Conservation (phyloP, 2,329 filamentous ascomycete genomes). For the Ascocoryne sarcoides region DNA sequence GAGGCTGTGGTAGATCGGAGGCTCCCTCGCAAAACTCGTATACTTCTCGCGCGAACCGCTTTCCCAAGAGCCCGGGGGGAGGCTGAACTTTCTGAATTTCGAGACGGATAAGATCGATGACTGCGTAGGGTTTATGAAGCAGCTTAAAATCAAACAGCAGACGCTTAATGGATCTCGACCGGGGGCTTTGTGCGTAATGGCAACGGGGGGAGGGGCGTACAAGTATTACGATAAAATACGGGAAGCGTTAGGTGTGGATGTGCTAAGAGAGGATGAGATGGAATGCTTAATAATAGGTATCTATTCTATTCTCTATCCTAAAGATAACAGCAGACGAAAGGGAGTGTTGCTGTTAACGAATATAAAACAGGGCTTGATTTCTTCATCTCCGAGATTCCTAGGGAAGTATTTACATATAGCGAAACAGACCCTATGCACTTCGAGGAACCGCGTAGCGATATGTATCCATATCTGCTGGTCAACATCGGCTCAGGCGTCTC, state of each 20-base stretch:
- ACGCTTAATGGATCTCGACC: conserved; percentile 63
- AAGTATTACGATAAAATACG: conserved; percentile 93
- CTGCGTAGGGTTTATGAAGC: conserved; percentile 84
- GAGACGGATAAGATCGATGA: conserved; percentile 92
- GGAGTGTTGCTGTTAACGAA: too few relatives aligned
- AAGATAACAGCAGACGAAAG: too few relatives aligned
- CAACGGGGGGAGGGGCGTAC: conserved; percentile 90
- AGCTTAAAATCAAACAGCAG: conserved; percentile 74
- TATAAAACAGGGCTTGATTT: conserved; percentile 79
- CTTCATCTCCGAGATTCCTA: conserved; percentile 96
- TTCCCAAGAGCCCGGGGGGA: conserved; percentile 71
- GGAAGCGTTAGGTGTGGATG: conserved; percentile 75
- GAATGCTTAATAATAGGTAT: conserved; percentile 90
- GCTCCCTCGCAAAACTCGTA: conserved; percentile 89
- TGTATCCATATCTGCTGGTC: conserved; percentile 94
- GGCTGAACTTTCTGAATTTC: conserved; percentile 91
- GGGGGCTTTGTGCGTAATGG: conserved; percentile 80
- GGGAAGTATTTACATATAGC: conserved; percentile 94
- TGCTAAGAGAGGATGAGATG: conserved; percentile 95
- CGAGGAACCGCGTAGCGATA: conserved; percentile 63
- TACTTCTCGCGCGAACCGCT: conserved; percentile 89
- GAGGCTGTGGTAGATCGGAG: conserved; percentile 62
- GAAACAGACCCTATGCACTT: conserved; percentile 89
- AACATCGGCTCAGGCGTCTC: conserved; percentile 97
- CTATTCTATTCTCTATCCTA: conserved; percentile 13